Evolutionary conservation across 148 eudicot species (phyloP), one percentile per base, ranked within the genome.

Genomic region (Vaccinium macrocarpon): DNA sequence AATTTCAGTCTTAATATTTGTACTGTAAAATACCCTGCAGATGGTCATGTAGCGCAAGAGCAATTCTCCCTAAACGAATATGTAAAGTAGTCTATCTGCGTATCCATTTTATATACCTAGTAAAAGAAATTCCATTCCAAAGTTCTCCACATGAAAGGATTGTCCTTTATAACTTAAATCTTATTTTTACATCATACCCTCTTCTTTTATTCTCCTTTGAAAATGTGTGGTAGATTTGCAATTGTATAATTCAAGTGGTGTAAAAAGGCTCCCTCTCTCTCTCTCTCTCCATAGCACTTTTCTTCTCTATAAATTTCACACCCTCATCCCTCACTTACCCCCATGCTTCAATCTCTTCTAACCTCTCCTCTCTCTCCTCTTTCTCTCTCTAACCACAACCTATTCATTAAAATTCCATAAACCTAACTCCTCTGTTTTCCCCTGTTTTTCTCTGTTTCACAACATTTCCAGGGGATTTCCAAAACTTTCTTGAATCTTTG

Each of bases 241-340:
- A 23, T 46, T 75, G 66, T 38, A 53, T 53, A 51, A 50, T 62
- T 75, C 80, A 70, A 86, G 88, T 85, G 86, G 86, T 87, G 76
- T 61, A 19, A 68, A 85, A 82, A 81, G 71, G 52, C 78, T 51
- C 66, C 49, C 78, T 38, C 51, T 49, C 85, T 53, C 57, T 52
- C 55, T 27, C 61, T 52, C 78, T 52, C 81, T 35, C 66, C 49
- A 49, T 72, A 72, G 46, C 68, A 21, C 51, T 23, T 86, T 88
- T 91, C 89, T 79, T 48, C 52, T 64, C 97, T 94, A 94, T 87
- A 94, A 90, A 92, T 18, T 89, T 85, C 81, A 25, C 80, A 21
- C 82, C 85, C 80, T 46, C 62, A 84, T 73, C 38, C 55, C 55
- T 78, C 88, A 81, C 89, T 89, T 86, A 85, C 82, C 86, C 86